Base-by-base conservation (phyloP, 2,329 filamentous ascomycete species). In the Ophiostoma perfectum region DNA sequence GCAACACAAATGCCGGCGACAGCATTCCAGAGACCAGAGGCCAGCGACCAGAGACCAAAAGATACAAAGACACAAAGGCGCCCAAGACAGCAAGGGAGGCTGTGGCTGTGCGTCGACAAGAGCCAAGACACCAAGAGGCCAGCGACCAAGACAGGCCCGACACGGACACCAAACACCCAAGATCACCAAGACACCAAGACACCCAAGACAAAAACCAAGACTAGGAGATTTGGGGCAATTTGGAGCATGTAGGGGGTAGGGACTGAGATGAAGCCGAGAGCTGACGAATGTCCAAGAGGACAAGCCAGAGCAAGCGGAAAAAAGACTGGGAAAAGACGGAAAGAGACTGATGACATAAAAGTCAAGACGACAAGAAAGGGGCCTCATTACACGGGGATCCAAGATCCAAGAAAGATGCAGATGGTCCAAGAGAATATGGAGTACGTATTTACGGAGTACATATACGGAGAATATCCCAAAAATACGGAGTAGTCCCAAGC, bases 151-250 rank as follows among this genome's bases (percentile, higher is more conserved):
- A 60, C 9, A 49, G 45, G 42, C 42, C 7, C 42, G 11, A 12
- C 42, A 12, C 7, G 7, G 42, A 6, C 42, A 44, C 27, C 27
- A 38, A 5, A 38, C 27, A 60, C 27, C 9, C 52, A 9, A 6
- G n/a, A 12, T 18, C 18, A 39, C 12, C 9, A 18, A 55, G 12
- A 41, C 16, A 12, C 9, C 27, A 55, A 39, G 55, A 42, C 55
- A 16, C 39, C 38, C 65, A 66, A 65, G 47, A 55, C 39, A 45
- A 16, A 38, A 9, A 60, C 55, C 55, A 60, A 60, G 55, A 18
- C 55, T 60, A 60, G 27, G 55, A 60, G 55, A 60, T 60, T 60
- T 60, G 55, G 55, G 16, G 5, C 47, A 52, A 52, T 52, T 52
- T 47, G 14, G 12, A 16, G 45, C 45, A 8, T 55, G 49, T 27